These are phyloP conservation scores for Colletotrichum aenigma DNA, from an alignment of 2,329 filamentous ascomycete species.

Conservation along the genomic window DNA sequence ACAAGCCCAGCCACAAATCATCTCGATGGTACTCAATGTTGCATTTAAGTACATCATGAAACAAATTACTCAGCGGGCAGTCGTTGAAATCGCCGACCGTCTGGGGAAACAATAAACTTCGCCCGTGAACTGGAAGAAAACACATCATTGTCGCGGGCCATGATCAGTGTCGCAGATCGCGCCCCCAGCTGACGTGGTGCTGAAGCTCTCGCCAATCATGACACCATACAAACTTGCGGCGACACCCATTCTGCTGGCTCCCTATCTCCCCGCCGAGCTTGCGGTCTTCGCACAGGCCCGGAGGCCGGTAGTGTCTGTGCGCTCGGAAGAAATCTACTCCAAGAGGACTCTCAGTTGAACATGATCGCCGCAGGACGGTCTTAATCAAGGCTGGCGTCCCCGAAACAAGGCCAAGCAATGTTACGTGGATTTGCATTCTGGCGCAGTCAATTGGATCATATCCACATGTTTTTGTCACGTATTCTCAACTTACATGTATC, in stretches of 20 bases:
- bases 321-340: not conserved
- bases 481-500: not conserved
- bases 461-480: not conserved
- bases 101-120: not conserved
- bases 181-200: not conserved
- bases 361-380: not conserved
- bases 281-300: not conserved
- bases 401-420: not conserved
- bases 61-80: not conserved
- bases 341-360: not conserved
- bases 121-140: not conserved
- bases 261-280: not conserved
- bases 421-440: not conserved
- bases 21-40: not conserved
- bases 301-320: not conserved
- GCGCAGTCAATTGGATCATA: not conserved
- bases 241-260: not conserved
- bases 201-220: not conserved
- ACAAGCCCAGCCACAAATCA: rapidly evolving
- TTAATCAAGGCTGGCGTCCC: not conserved
- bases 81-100: not conserved
- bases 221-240: not conserved
- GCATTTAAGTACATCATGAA: not conserved
- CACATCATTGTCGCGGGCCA: not conserved
- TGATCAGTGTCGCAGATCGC: not conserved